A percentile compares a stretch with the other conserved stretches of the same genome.
These are phyloP conservation scores for Akanthomyces uredinophilus DNA, from an alignment of 2,329 filamentous ascomycete species.

Conservation along the genomic window DNA sequence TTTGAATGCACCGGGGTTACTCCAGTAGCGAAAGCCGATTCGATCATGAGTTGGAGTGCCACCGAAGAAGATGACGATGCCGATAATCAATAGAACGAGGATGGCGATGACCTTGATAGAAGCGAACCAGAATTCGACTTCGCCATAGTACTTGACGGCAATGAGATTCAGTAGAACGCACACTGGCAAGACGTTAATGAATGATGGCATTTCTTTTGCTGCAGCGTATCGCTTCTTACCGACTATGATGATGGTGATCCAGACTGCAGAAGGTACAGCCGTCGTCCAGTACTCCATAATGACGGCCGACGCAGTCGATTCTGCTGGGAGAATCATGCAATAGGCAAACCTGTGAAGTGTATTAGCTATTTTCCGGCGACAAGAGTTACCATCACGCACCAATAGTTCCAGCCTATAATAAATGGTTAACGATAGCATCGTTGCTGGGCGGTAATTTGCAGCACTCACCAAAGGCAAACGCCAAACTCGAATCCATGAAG, in stretches of 20 bases:
- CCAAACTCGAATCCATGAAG: conserved; percentile 47
- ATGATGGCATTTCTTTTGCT: too few relatives aligned
- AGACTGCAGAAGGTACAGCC: conserved; percentile 33
- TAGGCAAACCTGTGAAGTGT: conserved; percentile 6
- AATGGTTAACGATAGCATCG: background rate
- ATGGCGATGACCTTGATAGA: conserved; percentile 35
- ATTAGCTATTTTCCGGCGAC: background rate
- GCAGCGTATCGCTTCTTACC: background rate
- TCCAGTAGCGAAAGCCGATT: conserved; percentile 62
- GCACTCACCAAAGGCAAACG: conserved; percentile 33
- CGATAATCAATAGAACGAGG: conserved; percentile 54
- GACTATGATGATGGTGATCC: conserved; percentile 35
- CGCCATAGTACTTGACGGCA: conserved; percentile 26
- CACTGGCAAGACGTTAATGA: background rate
- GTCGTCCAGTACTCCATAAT: conserved; percentile 31
- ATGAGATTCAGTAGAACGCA: conserved; percentile 27
- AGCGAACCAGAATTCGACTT: conserved; percentile 42
- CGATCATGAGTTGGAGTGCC: conserved; percentile 64
- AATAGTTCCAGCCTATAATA: conserved; percentile 32
- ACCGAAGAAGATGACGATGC: conserved; percentile 63
- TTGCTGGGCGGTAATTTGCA: background rate
- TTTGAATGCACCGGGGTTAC: conserved; percentile 60
- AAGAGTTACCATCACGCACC: conserved; percentile 18
- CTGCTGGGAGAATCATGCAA: conserved; percentile 19
- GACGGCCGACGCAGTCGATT: conserved; percentile 29